phyloP scores from a whole-genome alignment of 2,329 filamentous ascomycete genomes.

The Stemphylium lycopersici region DNA sequence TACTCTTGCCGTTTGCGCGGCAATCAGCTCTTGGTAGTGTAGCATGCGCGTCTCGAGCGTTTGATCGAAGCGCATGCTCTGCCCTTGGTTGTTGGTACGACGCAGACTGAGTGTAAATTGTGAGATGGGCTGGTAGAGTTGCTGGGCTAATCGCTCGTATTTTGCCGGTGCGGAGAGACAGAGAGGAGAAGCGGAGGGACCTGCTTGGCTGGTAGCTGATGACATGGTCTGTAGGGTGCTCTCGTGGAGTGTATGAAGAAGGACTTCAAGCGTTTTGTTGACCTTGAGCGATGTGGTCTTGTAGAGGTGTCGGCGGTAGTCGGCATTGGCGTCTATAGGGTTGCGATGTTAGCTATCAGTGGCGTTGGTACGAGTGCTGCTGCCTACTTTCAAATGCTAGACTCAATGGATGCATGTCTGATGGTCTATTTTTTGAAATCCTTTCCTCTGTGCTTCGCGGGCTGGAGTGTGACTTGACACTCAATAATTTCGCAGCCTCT shows the following conservation, averaged over 20 bases:
- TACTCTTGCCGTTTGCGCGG: conserved; percentile 26
- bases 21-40: conserved; percentile 28
- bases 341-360: conserved; percentile 11
- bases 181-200: conserved; percentile 6
- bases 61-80: conserved; percentile 9
- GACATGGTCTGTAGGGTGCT: conserved; percentile 20
- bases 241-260: conserved; percentile 18
- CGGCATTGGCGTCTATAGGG: conserved; percentile 31
- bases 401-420: conserved; percentile 32
- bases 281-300: conserved; percentile 23
- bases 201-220: conserved; percentile 5
- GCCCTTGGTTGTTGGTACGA: conserved; percentile 16
- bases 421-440: conserved; percentile 3
- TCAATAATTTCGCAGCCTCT: not conserved
- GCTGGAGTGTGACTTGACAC: conserved; percentile 10
- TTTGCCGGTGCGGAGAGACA: conserved; percentile 25
- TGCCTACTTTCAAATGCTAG: conserved; percentile 36
- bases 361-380: not conserved
- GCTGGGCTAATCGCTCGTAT: conserved; percentile 23
- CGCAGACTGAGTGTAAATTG: conserved; percentile 17
- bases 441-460: conserved; percentile 17
- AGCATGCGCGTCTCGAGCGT: conserved; percentile 29
- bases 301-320: conserved; percentile 37
- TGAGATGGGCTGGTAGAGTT: conserved; percentile 30
- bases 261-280: conserved; percentile 24